Evolutionary conservation across 2,329 filamentous ascomycete genomes (phyloP).

Genomic region (Eurotiales sp.): DNA sequence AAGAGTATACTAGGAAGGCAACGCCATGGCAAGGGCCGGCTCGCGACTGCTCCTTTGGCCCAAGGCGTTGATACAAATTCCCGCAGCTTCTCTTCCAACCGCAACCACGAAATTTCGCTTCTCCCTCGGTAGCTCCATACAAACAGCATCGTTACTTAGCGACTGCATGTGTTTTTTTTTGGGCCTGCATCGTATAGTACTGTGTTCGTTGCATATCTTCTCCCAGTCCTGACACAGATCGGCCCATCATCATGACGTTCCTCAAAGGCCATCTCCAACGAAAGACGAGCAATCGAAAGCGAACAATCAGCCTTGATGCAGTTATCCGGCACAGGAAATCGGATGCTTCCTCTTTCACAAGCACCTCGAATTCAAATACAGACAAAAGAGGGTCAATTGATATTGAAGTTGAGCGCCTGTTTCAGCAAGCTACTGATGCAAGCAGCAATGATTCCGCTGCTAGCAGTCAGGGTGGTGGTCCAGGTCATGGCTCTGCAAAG

Average conservation of each 20-base stretch:
- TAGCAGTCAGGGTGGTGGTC: not conserved
- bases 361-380: not conserved
- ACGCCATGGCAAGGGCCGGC: slow-evolving; percentile 49
- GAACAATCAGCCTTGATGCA: not conserved
- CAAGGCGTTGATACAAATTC: not conserved
- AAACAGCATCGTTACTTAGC: slow-evolving; percentile 17
- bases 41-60: not conserved
- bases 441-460: not conserved
- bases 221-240: slow-evolving; percentile 23
- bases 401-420: slow-evolving; percentile 3
- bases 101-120: not conserved
- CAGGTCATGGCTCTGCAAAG: not conserved
- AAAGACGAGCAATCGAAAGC: slow-evolving; percentile 7
- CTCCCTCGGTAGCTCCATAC: too few relatives aligned
- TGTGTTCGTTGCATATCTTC: slow-evolving; percentile 37
- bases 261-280: slow-evolving; percentile 9
- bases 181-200: slow-evolving; percentile 62
- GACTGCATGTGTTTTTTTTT: slow-evolving; percentile 35
- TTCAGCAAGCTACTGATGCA: slow-evolving; percentile 8
- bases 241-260: slow-evolving; percentile 8
- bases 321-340: not conserved
- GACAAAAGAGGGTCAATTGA: not conserved
- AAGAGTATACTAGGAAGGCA: slow-evolving; percentile 35
- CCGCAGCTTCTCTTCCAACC: not conserved
- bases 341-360: not conserved